Evolutionary conservation across 805 yeast genomes (phyloP).

Genomic region (Yamadazyma sp.): DNA sequence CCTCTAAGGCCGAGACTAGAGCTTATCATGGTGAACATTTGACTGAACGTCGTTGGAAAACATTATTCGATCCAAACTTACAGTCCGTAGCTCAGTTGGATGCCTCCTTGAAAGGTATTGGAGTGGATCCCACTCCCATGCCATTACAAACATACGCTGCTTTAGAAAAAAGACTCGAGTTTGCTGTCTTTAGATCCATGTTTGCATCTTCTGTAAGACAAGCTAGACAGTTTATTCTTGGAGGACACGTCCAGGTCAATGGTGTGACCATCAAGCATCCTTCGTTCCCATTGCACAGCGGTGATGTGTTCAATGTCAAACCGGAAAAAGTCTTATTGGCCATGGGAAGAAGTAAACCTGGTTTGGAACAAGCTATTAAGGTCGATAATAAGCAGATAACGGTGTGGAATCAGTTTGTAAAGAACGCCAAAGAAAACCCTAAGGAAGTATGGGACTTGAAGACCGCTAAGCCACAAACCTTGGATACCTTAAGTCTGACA

Average conservation of each 20-base stretch:
- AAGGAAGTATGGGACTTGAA: slow-evolving; percentile 52
- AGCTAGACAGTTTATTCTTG: slow-evolving; percentile 82
- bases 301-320: slow-evolving; percentile 81
- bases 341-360: slow-evolving; percentile 82
- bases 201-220: slow-evolving; percentile 93
- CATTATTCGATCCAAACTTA: slow-evolving; percentile 64
- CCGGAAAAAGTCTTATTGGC: slow-evolving; percentile 87
- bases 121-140: slow-evolving; percentile 68
- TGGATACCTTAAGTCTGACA: slow-evolving; percentile 25
- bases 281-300: slow-evolving; percentile 71
- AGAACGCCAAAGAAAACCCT: slow-evolving; percentile 56
- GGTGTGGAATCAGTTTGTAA: slow-evolving; percentile 74
- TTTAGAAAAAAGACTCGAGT: slow-evolving; percentile 84
- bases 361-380: slow-evolving; percentile 62
- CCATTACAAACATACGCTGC: slow-evolving; percentile 86
- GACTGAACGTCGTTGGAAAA: slow-evolving; percentile 80
- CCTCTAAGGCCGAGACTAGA: slow-evolving; percentile 86
- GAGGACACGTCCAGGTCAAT: slow-evolving; percentile 82
- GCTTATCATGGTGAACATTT: slow-evolving; percentile 94
- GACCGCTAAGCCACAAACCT: slow-evolving; percentile 41
- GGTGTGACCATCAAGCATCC: slow-evolving; percentile 80
- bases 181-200: slow-evolving; percentile 87
- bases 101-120: slow-evolving; percentile 66
- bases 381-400: slow-evolving; percentile 71
- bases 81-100: slow-evolving; percentile 88